Conservation (phyloP, 2,329 filamentous ascomycete genomes). For the Talaromyces sp. region DNA sequence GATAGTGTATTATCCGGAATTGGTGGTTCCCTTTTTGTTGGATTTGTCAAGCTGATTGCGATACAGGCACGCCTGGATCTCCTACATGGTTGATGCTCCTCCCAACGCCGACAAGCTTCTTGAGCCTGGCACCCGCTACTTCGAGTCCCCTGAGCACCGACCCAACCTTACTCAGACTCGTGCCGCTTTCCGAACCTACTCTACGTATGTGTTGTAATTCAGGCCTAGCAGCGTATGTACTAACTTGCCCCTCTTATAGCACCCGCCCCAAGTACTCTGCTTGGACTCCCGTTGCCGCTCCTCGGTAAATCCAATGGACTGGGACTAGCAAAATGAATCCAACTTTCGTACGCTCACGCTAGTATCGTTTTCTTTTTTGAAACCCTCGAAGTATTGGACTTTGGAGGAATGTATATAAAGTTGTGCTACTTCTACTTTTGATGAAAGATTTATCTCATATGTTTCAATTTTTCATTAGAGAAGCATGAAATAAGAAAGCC, state of each 20-base stretch:
- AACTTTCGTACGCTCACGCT: conserved; percentile 13
- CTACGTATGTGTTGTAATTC: conserved; percentile 70
- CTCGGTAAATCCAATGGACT: conserved; percentile 31
- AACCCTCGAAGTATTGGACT: conserved; percentile 8
- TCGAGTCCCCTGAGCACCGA: conserved; percentile 74
- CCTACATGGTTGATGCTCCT: conserved; percentile 86
- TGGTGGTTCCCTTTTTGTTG: not conserved
- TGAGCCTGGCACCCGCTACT: conserved; percentile 66
- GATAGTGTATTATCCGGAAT: not conserved
- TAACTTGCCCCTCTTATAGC: conserved; percentile 23
- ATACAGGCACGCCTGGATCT: conserved; percentile 88
- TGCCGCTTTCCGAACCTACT: conserved; percentile 89
- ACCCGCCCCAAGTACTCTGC: conserved; percentile 38
- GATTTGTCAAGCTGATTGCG: conserved; percentile 7
- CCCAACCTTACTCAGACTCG: conserved; percentile 75
- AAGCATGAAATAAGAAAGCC: not conserved
- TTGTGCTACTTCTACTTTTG: conserved; percentile 32
- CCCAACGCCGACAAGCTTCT: conserved; percentile 76
- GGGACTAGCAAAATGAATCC: conserved; percentile 21
- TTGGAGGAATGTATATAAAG: conserved; percentile 41
- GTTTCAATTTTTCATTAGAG: conserved; percentile 1
- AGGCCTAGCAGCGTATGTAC: not conserved
- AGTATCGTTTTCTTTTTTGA: conserved; percentile 13
- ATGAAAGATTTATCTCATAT: conserved; percentile 16
- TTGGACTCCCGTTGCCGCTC: conserved; percentile 40